Conservation (phyloP, 2,329 filamentous ascomycete species). For the Fusarium sp. region DNA sequence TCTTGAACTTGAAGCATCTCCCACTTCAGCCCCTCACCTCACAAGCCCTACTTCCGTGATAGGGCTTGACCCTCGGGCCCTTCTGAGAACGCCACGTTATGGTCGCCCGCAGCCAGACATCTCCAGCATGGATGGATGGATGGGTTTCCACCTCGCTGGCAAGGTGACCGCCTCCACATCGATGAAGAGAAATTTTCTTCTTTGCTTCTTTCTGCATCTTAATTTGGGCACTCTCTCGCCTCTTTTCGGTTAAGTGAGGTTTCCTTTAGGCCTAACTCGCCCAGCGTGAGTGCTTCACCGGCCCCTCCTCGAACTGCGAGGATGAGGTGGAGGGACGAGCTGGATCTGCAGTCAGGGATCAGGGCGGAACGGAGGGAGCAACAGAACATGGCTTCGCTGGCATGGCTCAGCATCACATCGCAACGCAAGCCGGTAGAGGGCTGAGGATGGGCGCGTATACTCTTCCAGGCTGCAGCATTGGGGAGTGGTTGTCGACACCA, state of each 20-base stretch:
- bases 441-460: neutral
- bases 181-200: conserved; percentile 36
- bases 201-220: conserved; percentile 25
- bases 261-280: conserved; percentile 25
- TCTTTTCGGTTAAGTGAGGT: conserved; percentile 14
- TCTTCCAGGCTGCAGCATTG: neutral
- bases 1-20: conserved; percentile 22
- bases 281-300: conserved; percentile 24
- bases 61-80: conserved; percentile 31
- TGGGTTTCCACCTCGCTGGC: conserved; percentile 41
- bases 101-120: conserved; percentile 31
- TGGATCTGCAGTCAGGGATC: conserved; percentile 44
- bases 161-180: conserved; percentile 43
- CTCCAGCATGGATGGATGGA: conserved; percentile 22
- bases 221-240: conserved; percentile 20
- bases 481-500: conserved; percentile 5
- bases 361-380: conserved; percentile 26
- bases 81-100: conserved; percentile 42
- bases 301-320: conserved; percentile 22
- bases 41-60: conserved; percentile 28
- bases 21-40: conserved; percentile 15
- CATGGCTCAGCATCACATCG: conserved; percentile 13
- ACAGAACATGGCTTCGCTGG: conserved; percentile 17
- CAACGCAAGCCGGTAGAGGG: neutral
- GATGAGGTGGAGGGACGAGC: conserved; percentile 35